A percentile compares a stretch with the other conserved stretches of the same genome.
Conservation (phyloP, 768 basidiomycete species). For the Dentipellis sp. region DNA sequence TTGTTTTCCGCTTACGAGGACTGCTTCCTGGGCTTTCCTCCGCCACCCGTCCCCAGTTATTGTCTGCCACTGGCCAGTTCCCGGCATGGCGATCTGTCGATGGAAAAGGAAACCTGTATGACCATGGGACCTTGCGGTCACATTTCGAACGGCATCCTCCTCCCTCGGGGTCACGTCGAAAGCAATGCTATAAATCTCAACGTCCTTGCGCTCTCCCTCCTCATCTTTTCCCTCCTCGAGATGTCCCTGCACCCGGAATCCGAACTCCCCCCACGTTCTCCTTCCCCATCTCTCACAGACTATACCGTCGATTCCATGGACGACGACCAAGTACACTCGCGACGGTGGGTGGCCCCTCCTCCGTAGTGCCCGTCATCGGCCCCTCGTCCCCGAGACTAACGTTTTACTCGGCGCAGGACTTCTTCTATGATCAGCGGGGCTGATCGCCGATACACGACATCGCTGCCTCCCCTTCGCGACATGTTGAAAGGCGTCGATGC, state of each 20-base stretch:
- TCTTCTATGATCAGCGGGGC: too few relatives aligned
- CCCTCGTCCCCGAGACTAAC: too few relatives aligned
- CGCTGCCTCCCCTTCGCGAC: constrained; percentile 11
- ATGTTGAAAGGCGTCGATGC: constrained; percentile 10
- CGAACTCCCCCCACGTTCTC: constrained; percentile 5
- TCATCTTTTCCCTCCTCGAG: constrained; percentile 5
- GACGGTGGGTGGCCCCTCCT: too few relatives aligned
- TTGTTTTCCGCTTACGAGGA: constrained; percentile 2
- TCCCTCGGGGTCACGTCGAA: constrained; percentile 5
- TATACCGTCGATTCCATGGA: too few relatives aligned
- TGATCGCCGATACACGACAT: constrained; percentile 4
- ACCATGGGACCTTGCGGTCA: not conserved
- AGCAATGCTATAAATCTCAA: constrained; percentile 12
- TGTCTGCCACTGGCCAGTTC: not conserved
- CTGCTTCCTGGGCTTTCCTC: not conserved
- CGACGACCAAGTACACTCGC: too few relatives aligned
- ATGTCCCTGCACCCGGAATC: constrained; percentile 12
- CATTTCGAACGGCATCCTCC: constrained; percentile 6
- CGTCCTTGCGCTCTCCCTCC: constrained; percentile 3
- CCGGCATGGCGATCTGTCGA: not conserved
- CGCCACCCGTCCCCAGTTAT: not conserved
- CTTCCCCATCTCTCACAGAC: constrained; percentile 3
- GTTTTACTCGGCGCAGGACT: too few relatives aligned
- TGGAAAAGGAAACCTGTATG: not conserved
- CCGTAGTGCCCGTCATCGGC: too few relatives aligned